Evolutionary conservation across 2,329 filamentous ascomycete genomes (phyloP).

Genomic region (Parastagonospora nodorum): DNA sequence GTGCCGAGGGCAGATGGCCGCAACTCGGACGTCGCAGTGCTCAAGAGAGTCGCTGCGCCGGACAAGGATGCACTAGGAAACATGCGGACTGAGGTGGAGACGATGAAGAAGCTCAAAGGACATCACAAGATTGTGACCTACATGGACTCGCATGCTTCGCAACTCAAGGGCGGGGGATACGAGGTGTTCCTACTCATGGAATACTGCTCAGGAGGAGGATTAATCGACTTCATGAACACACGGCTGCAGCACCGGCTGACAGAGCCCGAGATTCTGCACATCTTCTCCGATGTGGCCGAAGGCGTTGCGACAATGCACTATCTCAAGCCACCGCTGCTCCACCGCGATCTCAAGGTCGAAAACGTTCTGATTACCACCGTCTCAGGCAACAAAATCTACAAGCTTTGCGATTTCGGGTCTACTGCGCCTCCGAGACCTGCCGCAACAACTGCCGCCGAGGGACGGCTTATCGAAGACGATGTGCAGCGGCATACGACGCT

Average conservation of each 20-base stretch:
- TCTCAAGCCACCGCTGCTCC: slow-evolving; percentile 87
- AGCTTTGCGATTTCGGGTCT: slow-evolving; percentile 97
- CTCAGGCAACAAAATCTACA: slow-evolving; percentile 76
- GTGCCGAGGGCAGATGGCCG: slow-evolving; percentile 73
- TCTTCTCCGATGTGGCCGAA: slow-evolving; percentile 94
- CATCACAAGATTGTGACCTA: slow-evolving; percentile 97
- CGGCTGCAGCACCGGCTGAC: slow-evolving; percentile 93
- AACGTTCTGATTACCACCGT: slow-evolving; percentile 86
- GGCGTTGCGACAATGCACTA: slow-evolving; percentile 99
- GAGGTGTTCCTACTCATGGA: slow-evolving; percentile 99
- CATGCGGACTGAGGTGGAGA: slow-evolving; percentile 98
- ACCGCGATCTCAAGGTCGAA: slow-evolving; percentile 96
- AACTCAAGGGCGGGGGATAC: slow-evolving; percentile 89
- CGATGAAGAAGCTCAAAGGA: slow-evolving; percentile 98
- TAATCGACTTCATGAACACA: slow-evolving; percentile 99
- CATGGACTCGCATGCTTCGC: slow-evolving; percentile 96
- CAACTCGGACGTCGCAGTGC: slow-evolving; percentile 79
- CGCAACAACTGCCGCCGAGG: slow-evolving; percentile 84
- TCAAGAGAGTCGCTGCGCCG: slow-evolving; percentile 94
- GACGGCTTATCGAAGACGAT: slow-evolving; percentile 92
- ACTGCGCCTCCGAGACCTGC: slow-evolving; percentile 82
- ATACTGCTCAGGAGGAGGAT: slow-evolving; percentile 88
- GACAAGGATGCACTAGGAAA: slow-evolving; percentile 93
- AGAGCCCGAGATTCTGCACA: slow-evolving; percentile 95
- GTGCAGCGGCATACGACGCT: slow-evolving; percentile 96